Evolutionary conservation across 805 yeast genomes (phyloP).

Genomic region (Torulaspora microellipsoides): DNA sequence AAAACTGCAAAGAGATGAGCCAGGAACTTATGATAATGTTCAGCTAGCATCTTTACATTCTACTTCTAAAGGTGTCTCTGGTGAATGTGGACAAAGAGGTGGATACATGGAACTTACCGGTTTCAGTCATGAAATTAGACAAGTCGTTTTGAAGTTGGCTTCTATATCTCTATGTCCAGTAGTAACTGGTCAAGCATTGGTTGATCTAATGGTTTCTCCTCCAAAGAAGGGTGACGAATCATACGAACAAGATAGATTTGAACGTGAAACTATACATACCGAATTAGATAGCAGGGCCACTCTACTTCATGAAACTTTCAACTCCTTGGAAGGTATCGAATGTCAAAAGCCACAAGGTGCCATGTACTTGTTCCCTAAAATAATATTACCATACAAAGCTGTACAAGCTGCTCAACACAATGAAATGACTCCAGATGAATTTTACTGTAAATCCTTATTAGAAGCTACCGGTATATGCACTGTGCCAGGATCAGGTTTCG

Average conservation of each 20-base stretch:
- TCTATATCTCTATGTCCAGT: conserved; percentile 91
- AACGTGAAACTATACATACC: conserved; percentile 56
- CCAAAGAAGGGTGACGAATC: conserved; percentile 77
- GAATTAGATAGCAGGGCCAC: conserved; percentile 62
- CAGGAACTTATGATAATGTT: conserved; percentile 59
- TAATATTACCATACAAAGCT: conserved; percentile 62
- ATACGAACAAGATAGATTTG: conserved; percentile 58
- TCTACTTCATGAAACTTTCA: conserved; percentile 64
- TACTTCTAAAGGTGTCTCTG: conserved; percentile 95
- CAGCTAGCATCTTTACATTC: conserved; percentile 93
- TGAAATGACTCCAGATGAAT: conserved; percentile 71
- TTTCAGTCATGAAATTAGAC: conserved; percentile 63
- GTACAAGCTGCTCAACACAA: conserved; percentile 52
- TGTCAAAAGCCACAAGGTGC: conserved; percentile 96
- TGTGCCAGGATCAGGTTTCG: conserved; percentile 97
- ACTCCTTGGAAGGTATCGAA: conserved; percentile 69
- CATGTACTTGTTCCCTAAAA: conserved; percentile 89
- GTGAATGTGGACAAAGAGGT: conserved; percentile 99
- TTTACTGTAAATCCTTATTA: conserved; percentile 78
- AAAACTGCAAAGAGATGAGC: conserved; percentile 51
- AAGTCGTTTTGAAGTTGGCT: conserved; percentile 75
- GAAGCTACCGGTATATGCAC: conserved; percentile 93
- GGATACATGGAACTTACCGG: conserved; percentile 96
- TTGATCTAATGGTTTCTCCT: conserved; percentile 91
- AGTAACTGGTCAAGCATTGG: conserved; percentile 89